These are phyloP conservation scores for Arctium minus DNA, from an alignment of 129 eudicot species.

Conservation along the genomic window DNA sequence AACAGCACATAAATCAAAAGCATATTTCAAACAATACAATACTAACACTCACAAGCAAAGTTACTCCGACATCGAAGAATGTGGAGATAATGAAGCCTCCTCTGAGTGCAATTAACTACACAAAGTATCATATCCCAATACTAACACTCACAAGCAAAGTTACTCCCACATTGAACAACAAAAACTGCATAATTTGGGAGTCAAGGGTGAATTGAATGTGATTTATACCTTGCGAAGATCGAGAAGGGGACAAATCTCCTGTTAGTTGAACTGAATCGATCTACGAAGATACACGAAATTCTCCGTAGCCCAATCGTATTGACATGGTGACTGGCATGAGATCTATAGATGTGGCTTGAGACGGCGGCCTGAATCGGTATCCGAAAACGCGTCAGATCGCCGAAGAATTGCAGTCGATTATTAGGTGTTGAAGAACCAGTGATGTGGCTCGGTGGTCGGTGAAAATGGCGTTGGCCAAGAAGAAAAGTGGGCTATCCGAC, in stretches of 20 bases:
- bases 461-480: too few relatives aligned
- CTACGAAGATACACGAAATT: too few relatives aligned
- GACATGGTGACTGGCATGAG: too few relatives aligned
- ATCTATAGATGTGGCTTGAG: too few relatives aligned
- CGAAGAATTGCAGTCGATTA: neutral
- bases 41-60: neutral
- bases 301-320: too few relatives aligned
- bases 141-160: neutral
- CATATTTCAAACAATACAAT: neutral
- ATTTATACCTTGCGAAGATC: neutral
- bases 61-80: neutral
- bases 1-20: neutral
- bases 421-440: too few relatives aligned
- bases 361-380: neutral
- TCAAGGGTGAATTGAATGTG: neutral
- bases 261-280: neutral
- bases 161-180: neutral
- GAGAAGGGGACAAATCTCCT: neutral
- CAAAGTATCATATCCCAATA: too few relatives aligned
- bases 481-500: too few relatives aligned
- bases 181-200: neutral
- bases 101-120: too few relatives aligned
- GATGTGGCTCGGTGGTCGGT: too few relatives aligned
- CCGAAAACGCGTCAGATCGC: neutral
- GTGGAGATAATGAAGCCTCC: too few relatives aligned